Conservation (phyloP, 768 basidiomycete genomes). For the Cystoderma amianthinum region DNA sequence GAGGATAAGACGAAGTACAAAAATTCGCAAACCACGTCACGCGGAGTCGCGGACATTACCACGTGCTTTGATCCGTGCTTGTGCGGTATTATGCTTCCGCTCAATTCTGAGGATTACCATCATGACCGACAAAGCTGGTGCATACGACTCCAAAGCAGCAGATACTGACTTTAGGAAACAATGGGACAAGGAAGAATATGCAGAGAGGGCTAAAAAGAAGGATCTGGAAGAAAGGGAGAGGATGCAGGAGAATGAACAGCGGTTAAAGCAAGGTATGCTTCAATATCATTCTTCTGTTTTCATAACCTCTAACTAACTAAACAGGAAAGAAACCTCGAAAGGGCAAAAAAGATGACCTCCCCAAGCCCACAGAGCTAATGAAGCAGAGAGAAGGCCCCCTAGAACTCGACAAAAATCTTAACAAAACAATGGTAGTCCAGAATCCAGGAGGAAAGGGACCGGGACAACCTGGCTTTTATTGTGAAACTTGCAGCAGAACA, state of each 20-base stretch:
- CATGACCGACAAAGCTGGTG: conserved; percentile 33
- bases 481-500: conserved; percentile 85
- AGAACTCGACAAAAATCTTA: conserved; percentile 91
- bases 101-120: conserved; percentile 3
- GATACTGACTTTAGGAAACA: conserved; percentile 82
- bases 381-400: conserved; percentile 79
- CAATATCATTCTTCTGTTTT: not conserved
- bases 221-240: conserved; percentile 76
- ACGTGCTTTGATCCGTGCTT: not conserved
- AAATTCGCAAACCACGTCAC: not conserved
- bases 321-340: conserved; percentile 80
- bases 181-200: conserved; percentile 94
- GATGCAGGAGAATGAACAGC: conserved; percentile 82
- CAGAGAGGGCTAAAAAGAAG: conserved; percentile 75
- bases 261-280: conserved; percentile 69
- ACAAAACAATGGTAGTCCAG: conserved; percentile 92
- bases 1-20: not conserved
- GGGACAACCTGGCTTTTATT: conserved; percentile 91
- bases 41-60: not conserved
- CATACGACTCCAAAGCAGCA: conserved; percentile 35
- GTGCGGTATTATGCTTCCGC: not conserved
- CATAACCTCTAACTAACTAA: conserved; percentile 4
- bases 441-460: conserved; percentile 76
- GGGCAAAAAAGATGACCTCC: conserved; percentile 67
- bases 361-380: conserved; percentile 92